Conservation (phyloP, 2,329 filamentous ascomycete species). For the Dothistroma pini region DNA sequence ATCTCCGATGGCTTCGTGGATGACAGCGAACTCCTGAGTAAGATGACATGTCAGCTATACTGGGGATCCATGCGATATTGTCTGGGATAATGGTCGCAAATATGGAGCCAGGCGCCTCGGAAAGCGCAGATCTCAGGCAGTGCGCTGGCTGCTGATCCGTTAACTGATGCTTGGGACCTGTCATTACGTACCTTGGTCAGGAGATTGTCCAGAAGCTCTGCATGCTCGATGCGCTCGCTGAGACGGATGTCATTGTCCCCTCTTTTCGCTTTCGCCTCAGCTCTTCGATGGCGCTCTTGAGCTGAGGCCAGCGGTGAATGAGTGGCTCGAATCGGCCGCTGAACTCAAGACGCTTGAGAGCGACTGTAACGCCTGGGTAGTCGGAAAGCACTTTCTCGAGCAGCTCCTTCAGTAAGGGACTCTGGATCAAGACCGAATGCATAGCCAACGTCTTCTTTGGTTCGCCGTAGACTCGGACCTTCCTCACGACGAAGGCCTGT, state of each 20-base stretch:
- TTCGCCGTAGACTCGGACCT: background rate
- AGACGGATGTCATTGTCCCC: constrained; percentile 8
- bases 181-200: constrained; percentile 19
- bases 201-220: constrained; percentile 37
- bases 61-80: too few relatives aligned
- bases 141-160: too few relatives aligned
- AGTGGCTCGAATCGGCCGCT: constrained; percentile 53
- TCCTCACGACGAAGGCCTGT: background rate
- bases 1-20: constrained; percentile 42
- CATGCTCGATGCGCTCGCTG: constrained; percentile 33
- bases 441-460: constrained; percentile 28
- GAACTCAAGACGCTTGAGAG: constrained; percentile 59
- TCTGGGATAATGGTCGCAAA: too few relatives aligned
- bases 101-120: too few relatives aligned
- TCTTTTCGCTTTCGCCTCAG: constrained; percentile 17
- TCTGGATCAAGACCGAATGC: constrained; percentile 63
- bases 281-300: constrained; percentile 40
- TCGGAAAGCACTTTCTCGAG: constrained; percentile 53
- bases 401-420: constrained; percentile 56
- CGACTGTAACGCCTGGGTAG: constrained; percentile 59
- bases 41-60: too few relatives aligned
- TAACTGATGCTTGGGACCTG: too few relatives aligned
- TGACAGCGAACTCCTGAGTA: constrained; percentile 40
- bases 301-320: constrained; percentile 59
- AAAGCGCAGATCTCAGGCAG: too few relatives aligned